Conservation (phyloP, 306 rosid species). For the Quercus rubra region DNA sequence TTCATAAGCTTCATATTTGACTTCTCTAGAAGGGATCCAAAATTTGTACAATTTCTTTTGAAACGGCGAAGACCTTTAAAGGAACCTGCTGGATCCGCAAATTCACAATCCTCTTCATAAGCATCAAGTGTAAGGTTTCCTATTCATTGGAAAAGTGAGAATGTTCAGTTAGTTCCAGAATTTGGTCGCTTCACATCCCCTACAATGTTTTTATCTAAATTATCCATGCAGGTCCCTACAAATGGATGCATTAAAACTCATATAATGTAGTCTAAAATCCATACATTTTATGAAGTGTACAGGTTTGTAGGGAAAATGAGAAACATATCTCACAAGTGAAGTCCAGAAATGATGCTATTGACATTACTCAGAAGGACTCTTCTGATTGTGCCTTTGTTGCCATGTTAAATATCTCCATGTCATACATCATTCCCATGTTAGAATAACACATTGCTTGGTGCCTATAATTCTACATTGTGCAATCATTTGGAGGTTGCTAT, state of each 20-base stretch:
- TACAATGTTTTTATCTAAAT: background rate
- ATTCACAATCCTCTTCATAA: conserved; percentile 86
- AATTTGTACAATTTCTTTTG: conserved; percentile 92
- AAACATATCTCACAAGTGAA: background rate
- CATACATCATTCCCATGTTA: background rate
- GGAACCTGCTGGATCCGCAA: conserved; percentile 96
- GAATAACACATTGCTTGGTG: background rate
- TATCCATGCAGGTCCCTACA: background rate
- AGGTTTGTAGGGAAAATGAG: background rate
- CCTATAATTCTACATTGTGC: background rate
- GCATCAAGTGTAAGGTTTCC: conserved; percentile 86
- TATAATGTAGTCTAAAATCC: background rate
- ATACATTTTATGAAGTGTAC: background rate
- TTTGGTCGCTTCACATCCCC: background rate
- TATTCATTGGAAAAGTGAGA: conserved; percentile 20
- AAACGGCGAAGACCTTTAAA: conserved; percentile 89
- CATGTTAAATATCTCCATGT: background rate
- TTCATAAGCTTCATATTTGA: conserved; percentile 88
- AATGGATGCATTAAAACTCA: background rate
- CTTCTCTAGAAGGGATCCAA: conserved; percentile 76
- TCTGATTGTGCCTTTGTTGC: background rate
- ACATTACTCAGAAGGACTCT: background rate
- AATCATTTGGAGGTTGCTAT: conserved; percentile 1
- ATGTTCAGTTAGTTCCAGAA: conserved; percentile 1
- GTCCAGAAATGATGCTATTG: background rate